phyloP scores from a whole-genome alignment of 2,329 filamentous ascomycete genomes.

The Calonectria crousiana region DNA sequence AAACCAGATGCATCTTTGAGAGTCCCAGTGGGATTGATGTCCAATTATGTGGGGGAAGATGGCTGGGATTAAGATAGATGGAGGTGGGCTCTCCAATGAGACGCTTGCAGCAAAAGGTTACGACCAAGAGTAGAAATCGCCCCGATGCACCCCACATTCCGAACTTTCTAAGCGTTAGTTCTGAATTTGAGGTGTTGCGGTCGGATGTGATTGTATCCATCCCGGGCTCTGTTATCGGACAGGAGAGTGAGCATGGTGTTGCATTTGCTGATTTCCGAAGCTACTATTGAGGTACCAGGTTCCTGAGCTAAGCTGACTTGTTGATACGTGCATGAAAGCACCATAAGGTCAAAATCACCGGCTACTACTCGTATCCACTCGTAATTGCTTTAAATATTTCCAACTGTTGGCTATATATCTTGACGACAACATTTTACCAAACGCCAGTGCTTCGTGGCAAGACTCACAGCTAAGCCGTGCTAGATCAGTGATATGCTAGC shows the following conservation, averaged over 20 bases:
- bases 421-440: neutral
- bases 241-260: neutral
- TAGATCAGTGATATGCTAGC: neutral
- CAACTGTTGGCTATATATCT: neutral
- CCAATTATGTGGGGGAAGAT: neutral
- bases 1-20: neutral
- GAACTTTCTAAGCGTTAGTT: neutral
- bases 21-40: neutral
- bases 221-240: no score
- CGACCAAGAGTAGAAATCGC: neutral
- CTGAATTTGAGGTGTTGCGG: neutral
- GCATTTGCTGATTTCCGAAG: no score
- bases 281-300: neutral
- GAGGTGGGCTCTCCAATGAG: slow-evolving; percentile 4
- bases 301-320: no score
- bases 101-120: neutral
- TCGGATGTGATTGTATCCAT: neutral
- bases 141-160: slow-evolving; percentile 20
- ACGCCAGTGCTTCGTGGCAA: neutral
- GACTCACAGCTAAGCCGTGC: neutral
- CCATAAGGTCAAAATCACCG: neutral
- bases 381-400: neutral
- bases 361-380: neutral
- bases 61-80: neutral
- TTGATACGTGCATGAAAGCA: no score